Percentiles rank a stretch among this genome's conserved stretches.
Conservation (phyloP, 805 yeast species). For the Candida odintsovae region DNA sequence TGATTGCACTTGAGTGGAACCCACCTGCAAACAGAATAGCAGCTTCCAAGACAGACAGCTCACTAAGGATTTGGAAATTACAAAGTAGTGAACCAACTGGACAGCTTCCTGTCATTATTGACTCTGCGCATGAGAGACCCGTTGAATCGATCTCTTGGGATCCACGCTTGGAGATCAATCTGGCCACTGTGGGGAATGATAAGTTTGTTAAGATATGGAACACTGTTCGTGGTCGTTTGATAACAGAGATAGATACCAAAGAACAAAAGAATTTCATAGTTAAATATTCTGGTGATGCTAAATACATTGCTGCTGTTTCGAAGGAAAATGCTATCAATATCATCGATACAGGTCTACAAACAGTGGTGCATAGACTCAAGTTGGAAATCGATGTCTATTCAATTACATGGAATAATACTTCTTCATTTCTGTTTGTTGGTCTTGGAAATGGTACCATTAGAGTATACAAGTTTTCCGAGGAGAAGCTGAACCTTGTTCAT, state of each 20-base stretch:
- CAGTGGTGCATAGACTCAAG: conserved; percentile 23
- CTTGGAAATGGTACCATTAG: conserved; percentile 40
- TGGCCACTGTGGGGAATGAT: conserved; percentile 48
- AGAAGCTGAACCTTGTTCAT: conserved; percentile 5
- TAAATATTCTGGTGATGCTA: conserved; percentile 32
- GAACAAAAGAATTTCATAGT: conserved; percentile 23
- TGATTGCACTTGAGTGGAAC: conserved; percentile 24
- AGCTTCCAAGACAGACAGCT: conserved; percentile 22
- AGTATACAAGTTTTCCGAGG: conserved; percentile 14
- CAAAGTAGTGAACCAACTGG: conserved; percentile 25
- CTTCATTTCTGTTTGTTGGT: conserved; percentile 39
- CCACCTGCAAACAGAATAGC: conserved; percentile 25
- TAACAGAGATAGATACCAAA: conserved; percentile 27
- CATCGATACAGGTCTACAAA: conserved; percentile 28
- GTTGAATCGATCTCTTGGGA: conserved; percentile 43
- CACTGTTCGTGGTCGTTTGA: conserved; percentile 27
- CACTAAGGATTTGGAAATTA: conserved; percentile 28
- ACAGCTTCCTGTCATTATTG: conserved; percentile 27
- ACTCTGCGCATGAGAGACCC: conserved; percentile 33
- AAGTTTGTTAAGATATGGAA: conserved; percentile 43
- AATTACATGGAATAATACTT: conserved; percentile 27
- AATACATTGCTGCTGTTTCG: conserved; percentile 38
- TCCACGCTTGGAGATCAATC: conserved; percentile 37
- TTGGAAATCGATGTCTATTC: conserved; percentile 25
- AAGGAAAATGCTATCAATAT: conserved; percentile 32